phyloP scores from a whole-genome alignment of 106 monocot species.

The Vanilla planifolia region DNA sequence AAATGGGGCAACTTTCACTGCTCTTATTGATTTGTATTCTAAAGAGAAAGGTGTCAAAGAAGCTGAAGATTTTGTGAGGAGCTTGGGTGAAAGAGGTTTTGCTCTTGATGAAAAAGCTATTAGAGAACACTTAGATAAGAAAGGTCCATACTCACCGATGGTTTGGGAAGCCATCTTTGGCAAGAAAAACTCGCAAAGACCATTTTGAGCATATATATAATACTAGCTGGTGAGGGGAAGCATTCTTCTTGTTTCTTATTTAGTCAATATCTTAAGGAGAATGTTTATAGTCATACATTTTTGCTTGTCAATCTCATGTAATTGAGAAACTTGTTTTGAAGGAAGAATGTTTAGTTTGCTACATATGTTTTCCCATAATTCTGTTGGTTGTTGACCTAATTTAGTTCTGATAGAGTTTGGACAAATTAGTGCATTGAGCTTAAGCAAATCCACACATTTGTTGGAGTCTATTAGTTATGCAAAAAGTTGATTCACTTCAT shows the following conservation, averaged over 20 bases:
- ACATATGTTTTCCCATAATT: too few species aligned
- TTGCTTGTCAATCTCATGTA: too few species aligned
- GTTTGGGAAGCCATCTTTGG: slow-evolving; percentile 88
- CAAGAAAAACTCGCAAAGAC: slow-evolving; percentile 32
- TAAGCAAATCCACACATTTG: too few species aligned
- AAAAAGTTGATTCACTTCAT: too few species aligned
- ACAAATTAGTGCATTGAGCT: too few species aligned
- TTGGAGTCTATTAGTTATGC: too few species aligned
- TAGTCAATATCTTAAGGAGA: too few species aligned
- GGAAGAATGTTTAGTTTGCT: too few species aligned
- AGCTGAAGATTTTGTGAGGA: slow-evolving; percentile 42
- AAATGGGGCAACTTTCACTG: slow-evolving; percentile 53
- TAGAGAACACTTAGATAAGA: slow-evolving; percentile 93
- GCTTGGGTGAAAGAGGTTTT: slow-evolving; percentile 59
- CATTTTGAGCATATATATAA: slow-evolving; percentile 11
- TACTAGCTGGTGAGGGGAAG: neutral
- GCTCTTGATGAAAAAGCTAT: slow-evolving; percentile 73
- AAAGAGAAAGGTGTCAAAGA: slow-evolving; percentile 76
- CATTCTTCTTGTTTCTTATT: neutral
- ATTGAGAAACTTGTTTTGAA: too few species aligned
- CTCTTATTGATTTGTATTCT: slow-evolving; percentile 45
- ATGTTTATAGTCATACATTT: too few species aligned
- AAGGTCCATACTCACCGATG: slow-evolving; percentile 64
- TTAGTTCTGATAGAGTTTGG: too few species aligned
- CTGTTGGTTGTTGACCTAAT: too few species aligned